Evolutionary conservation across 1,284 basidiomycete species (phyloP), one percentile per base, ranked within the genome.

Genomic region (Cryptococcus amylolentus): DNA sequence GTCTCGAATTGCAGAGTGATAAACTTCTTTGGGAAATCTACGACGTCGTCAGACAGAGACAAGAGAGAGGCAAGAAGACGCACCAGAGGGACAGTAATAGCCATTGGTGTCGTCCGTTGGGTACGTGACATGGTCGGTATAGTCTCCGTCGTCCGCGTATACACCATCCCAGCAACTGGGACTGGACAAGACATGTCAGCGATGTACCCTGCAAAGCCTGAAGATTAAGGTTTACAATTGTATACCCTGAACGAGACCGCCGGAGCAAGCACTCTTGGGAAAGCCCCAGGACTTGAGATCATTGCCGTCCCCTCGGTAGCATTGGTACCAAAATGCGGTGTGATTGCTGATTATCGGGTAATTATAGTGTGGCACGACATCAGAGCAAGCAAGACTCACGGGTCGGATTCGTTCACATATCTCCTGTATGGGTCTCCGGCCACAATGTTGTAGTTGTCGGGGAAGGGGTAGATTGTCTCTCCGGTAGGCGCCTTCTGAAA

Each of bases 161-260:
- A 58, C 51, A 8, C 64, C 64, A 46, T 65, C 64, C 64, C 64
- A 65, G 38, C 64, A 65, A 47, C 61, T 61, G 38, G 64, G 64
- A 39, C 61, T 63, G 35, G 3, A n/a, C 14, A 49, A 20, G 27
- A 28, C 23, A 26, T 16, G 27, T 10, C 23, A 31, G 20, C 20
- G n/a, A 28, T 20, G 45, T 37, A 18, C 20, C 18, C 45, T 26
- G 45, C 23, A 26, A 9, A 12, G 26, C 5, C 14, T 28, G 16
- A 46, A 9, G 26, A 46, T 5, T n/a, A 42, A 7, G 27, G 51
- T 55, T 57, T 35, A 63, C 61, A 65, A 63, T 48, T 57, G 52
- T 13, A 65, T 54, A 28, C 51, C 56, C 31, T 42, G 38, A 12
- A 60, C 58, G 9, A 65, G 42, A 13, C 58, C 58, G 7, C 54